Conservation (phyloP, 2,329 filamentous ascomycete species). For the Monosporascus sp. region DNA sequence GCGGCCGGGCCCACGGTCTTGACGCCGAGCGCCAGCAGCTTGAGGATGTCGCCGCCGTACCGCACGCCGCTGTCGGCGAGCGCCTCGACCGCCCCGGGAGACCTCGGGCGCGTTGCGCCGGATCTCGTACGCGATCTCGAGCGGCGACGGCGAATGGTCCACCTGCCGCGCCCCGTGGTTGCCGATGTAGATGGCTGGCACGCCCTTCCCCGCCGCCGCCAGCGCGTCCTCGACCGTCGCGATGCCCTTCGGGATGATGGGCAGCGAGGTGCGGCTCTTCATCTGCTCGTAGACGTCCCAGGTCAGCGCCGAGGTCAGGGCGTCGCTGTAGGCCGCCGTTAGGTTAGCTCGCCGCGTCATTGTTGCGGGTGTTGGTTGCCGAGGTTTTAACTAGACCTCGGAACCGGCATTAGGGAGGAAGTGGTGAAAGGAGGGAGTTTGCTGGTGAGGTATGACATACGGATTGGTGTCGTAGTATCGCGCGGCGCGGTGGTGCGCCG, state of each 20-base stretch:
- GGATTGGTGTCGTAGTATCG: constrained; percentile 5
- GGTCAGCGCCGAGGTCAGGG: constrained; percentile 6
- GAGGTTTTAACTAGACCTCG: too few species aligned
- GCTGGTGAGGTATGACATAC: neutral
- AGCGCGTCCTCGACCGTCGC: constrained; percentile 6
- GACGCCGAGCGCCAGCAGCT: constrained; percentile 34
- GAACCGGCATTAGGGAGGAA: too few species aligned
- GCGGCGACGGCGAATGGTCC: constrained; percentile 29
- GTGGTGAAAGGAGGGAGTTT: neutral
- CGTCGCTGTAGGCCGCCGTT: neutral
- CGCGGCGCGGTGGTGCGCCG: constrained; percentile 6
- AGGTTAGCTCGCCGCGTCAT: neutral
- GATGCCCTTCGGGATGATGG: constrained; percentile 9
- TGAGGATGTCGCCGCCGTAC: constrained; percentile 34
- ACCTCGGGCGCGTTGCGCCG: constrained; percentile 31
- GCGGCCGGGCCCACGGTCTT: constrained; percentile 39
- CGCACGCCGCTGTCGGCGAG: constrained; percentile 34
- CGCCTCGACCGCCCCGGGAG: constrained; percentile 29
- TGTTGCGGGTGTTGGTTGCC: too few species aligned
- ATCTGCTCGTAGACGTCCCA: neutral
- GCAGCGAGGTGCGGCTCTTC: neutral
- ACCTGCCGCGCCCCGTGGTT: constrained; percentile 39
- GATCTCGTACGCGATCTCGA: constrained; percentile 29
- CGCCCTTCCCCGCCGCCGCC: neutral
- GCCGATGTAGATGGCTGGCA: constrained; percentile 29